phyloP scores from a whole-genome alignment of 2,329 filamentous ascomycete species.

The Neonectria hederae region DNA sequence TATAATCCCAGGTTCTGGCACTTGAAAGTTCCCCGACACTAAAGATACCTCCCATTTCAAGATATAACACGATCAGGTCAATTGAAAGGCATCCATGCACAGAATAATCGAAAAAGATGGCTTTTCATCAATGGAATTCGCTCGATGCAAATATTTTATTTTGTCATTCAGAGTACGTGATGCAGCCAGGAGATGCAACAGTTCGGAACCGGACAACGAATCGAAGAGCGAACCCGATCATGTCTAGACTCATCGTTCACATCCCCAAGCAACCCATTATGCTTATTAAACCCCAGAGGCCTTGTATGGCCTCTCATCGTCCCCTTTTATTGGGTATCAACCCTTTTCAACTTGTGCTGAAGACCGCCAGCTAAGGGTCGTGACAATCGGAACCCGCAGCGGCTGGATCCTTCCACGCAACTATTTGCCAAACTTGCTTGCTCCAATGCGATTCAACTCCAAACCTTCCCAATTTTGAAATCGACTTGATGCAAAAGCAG shows the following conservation, averaged over 20 bases:
- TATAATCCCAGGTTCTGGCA: background rate
- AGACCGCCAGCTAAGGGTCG: background rate
- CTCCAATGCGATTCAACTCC: background rate
- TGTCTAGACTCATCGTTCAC: background rate
- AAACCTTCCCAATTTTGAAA: background rate
- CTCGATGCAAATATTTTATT: background rate
- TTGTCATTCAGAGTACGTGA: background rate
- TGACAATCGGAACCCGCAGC: background rate
- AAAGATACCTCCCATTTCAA: too few relatives aligned
- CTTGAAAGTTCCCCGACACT: background rate
- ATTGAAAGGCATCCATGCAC: background rate
- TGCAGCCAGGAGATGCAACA: background rate
- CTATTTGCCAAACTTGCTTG: background rate
- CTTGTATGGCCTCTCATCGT: background rate
- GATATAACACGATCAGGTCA: too few relatives aligned
- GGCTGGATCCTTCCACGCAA: background rate
- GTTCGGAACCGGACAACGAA: background rate
- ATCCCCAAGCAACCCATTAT: background rate
- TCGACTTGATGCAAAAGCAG: background rate
- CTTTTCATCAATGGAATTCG: background rate
- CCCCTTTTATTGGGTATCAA: slow-evolving; percentile 12
- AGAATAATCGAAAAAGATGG: background rate
- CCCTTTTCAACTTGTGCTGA: background rate
- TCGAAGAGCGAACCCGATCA: background rate
- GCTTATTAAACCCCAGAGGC: background rate